phyloP scores from a whole-genome alignment of 2,329 filamentous ascomycete species.

The Sporothrix dimorphospora region DNA sequence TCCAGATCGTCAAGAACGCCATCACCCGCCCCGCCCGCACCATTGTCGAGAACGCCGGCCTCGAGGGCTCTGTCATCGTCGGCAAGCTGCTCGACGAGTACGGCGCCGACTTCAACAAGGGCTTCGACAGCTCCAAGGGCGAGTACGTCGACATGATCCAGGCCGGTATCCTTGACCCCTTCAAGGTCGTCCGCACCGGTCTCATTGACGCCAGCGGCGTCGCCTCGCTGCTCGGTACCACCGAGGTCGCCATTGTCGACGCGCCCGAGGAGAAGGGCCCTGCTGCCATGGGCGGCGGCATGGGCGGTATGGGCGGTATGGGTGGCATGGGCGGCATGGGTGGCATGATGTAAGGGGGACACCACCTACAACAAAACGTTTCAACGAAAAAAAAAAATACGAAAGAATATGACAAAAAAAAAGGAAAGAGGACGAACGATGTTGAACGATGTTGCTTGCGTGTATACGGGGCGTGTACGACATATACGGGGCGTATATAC shows the following conservation, averaged over 20 bases:
- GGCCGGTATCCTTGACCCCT: constrained; percentile 94
- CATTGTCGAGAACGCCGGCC: constrained; percentile 96
- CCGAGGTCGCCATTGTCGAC: constrained; percentile 96
- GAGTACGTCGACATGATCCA: constrained; percentile 99
- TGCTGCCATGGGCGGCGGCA: constrained; percentile 53
- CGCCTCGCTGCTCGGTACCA: constrained; percentile 94
- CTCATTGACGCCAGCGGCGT: constrained; percentile 94
- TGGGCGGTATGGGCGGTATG: constrained; percentile 66
- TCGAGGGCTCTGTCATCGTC: constrained; percentile 93
- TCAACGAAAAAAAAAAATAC: constrained; percentile 17
- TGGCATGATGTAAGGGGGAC: constrained; percentile 61
- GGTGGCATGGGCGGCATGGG: constrained; percentile 59
- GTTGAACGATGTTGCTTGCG: not conserved
- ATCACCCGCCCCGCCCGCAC: constrained; percentile 93
- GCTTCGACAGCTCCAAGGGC: constrained; percentile 94
- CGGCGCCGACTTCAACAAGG: constrained; percentile 93
- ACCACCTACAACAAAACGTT: constrained; percentile 38
- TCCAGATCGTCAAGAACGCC: constrained; percentile 96
- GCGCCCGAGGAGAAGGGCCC: constrained; percentile 89
- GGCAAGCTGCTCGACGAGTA: constrained; percentile 98
- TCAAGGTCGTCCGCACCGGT: constrained; percentile 98
- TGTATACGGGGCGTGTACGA: too few relatives aligned
- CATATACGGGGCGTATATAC: constrained; percentile 7
- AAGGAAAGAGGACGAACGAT: constrained; percentile 32
- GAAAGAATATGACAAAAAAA: constrained; percentile 35